Evolutionary conservation across 2,329 filamentous ascomycete species (phyloP).

Genomic region (Trichoderma endophyticum): DNA sequence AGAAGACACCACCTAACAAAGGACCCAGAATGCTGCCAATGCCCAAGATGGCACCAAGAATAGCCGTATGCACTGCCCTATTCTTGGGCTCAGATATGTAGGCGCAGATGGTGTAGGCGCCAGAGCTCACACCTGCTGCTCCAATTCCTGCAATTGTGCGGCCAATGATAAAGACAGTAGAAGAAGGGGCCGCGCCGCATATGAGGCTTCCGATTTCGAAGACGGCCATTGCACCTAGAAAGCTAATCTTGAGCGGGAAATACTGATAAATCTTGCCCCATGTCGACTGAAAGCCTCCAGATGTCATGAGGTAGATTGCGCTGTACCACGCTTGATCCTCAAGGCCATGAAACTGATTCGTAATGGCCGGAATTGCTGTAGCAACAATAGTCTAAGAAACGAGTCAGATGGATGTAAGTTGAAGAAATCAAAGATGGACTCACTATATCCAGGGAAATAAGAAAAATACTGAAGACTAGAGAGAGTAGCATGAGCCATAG

Average conservation of each 20-base stretch:
- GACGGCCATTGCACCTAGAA: slow-evolving; percentile 40
- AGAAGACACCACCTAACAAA: slow-evolving; percentile 28
- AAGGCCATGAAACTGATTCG: slow-evolving; percentile 43
- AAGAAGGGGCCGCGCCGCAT: slow-evolving; percentile 37
- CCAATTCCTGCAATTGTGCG: slow-evolving; percentile 44
- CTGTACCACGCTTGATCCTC: slow-evolving; percentile 53
- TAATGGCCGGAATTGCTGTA: slow-evolving; percentile 50
- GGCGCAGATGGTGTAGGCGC: slow-evolving; percentile 44
- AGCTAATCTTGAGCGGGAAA: slow-evolving; percentile 46
- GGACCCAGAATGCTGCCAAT: slow-evolving; percentile 27
- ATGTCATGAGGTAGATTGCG: slow-evolving; percentile 44
- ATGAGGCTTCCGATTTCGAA: slow-evolving; percentile 51
- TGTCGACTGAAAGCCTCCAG: slow-evolving; percentile 37
- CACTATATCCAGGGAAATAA: slow-evolving; percentile 41
- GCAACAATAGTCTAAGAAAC: slow-evolving; percentile 44
- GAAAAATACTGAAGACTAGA: slow-evolving; percentile 40
- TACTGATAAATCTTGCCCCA: slow-evolving; percentile 44
- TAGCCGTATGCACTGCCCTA: slow-evolving; percentile 25
- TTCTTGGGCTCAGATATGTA: slow-evolving; percentile 29
- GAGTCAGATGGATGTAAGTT: neutral
- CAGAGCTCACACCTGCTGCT: slow-evolving; percentile 43
- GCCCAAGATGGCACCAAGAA: slow-evolving; percentile 25
- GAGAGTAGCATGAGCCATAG: slow-evolving; percentile 36
- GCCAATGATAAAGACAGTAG: slow-evolving; percentile 42
- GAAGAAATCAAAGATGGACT: neutral